Evolutionary conservation across 345 rosid species (phyloP), one percentile per base, ranked within the genome.

Genomic region (Combretum micranthum): DNA sequence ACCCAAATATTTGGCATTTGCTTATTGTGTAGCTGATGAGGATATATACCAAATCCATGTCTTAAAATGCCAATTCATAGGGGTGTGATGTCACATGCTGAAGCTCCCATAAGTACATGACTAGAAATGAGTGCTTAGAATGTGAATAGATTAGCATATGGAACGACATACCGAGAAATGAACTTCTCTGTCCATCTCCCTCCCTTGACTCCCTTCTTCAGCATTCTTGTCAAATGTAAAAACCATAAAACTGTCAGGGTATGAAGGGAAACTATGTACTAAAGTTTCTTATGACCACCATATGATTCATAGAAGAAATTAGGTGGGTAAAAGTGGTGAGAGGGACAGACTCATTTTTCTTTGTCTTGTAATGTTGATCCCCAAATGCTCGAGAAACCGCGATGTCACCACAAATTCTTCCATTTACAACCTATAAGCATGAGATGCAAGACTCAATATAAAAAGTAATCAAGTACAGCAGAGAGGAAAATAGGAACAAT

Each of bases 371-470:
- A 56, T 85, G 88, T 57, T 74, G 69, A 74, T 92, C 98, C 20
- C 98, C 98, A 64, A 92, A 88, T 64, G 98, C 90, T 66, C 98
- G 96, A 13, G 96, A 86, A 44, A 92, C 88, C 18, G 98, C 85
- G 67, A 92, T 88, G 70, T 92, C 96, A 19, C 95, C 95, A 32
- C 98, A 92, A 42, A 92, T 88, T 78, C 98, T 84, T 61, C 98
- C 95, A 64, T 92, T 92, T 65, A 64, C 72, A 63, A 92, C 74
- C 98, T 92, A 61, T 23, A 61, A 53, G 55, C 42, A 45, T 63
- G 44, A 19, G 25, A 55, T 37, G 18, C 20, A 50, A 51, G 53
- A 69, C 50, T 57, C 50, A 64, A 21, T 44, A 57, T 50, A 46
- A 62, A 50, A 44, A 3, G 6, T 3, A 25, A 32, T 53, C 37